Conservation (phyloP, 371 early-diverging fungal species). For the Haplosporangium sp. region DNA sequence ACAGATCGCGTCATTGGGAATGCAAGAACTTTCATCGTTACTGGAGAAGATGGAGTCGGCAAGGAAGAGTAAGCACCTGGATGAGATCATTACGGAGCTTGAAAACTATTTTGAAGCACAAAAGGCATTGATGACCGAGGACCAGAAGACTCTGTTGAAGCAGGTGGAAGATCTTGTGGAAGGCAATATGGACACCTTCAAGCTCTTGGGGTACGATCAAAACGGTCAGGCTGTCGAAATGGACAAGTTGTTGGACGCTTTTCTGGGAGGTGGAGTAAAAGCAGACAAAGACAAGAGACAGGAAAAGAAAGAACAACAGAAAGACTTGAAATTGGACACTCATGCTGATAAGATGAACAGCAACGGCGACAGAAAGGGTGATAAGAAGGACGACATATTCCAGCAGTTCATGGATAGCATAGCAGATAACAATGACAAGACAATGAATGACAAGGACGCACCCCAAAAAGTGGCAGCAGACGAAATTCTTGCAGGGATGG, state of each 20-base stretch:
- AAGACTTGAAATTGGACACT: background rate
- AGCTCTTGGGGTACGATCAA: background rate
- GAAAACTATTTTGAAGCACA: background rate
- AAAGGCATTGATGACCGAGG: slow-evolving; percentile 12
- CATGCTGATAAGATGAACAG: background rate
- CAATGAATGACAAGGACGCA: background rate
- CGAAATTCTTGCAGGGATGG: background rate
- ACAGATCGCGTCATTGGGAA: background rate
- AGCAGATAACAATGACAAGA: slow-evolving; percentile 1
- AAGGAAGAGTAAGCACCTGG: slow-evolving; percentile 4
- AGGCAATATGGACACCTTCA: background rate
- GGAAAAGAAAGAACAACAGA: background rate
- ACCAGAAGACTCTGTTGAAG: slow-evolving; percentile 3
- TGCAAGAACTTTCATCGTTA: slow-evolving; percentile 4
- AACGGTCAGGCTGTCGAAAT: slow-evolving; percentile 5
- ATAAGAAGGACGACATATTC: background rate
- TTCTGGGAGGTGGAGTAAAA: background rate
- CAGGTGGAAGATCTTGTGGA: slow-evolving; percentile 4
- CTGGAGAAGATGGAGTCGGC: background rate
- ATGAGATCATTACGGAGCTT: background rate
- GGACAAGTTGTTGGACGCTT: slow-evolving; percentile 6
- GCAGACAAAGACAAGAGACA: background rate
- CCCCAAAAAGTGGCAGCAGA: background rate
- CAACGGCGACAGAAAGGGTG: background rate
- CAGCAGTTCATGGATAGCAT: background rate